Evolutionary conservation across 352 stramenopile genomes (phyloP), one percentile per base, ranked within the genome.

Genomic region (Lagenidium sp.): DNA sequence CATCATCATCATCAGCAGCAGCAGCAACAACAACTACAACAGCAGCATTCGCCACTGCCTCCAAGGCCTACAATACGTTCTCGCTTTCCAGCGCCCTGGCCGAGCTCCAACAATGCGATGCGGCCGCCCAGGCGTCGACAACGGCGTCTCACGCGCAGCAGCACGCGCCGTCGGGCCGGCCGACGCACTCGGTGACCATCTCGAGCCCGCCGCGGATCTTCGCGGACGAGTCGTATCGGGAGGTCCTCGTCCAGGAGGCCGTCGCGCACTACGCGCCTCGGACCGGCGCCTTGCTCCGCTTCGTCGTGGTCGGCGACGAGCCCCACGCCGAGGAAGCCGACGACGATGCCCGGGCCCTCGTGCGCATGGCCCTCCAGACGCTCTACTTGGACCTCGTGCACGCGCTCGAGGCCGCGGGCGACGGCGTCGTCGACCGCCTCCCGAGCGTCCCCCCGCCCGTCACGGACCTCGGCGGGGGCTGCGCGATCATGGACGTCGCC

Each of bases 151-250:
- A n/a, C n/a, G n/a, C n/a, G n/a, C n/a, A n/a, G n/a, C n/a, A n/a
- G n/a, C n/a, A n/a, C n/a, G n/a, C n/a, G n/a, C n/a, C n/a, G n/a
- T n/a, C n/a, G n/a, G n/a, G n/a, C n/a, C n/a, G n/a, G n/a, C n/a
- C 36, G 6, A 23, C 41, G 0, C 55, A 68, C 38, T 44, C 47
- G n/a, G 60, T 85, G 19, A 52, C 45, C 0, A 48, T 85, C 15
- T 40, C 44, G 12, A 44, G 66, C 47, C 69, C 57, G 28, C 58
- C 50, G 16, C 57, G 57, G 5, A 52, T 85, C 12, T 79, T 85
- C 18, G 61, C 63, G 30, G 72, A 82, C 35, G 72, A 85, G 35
- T 10, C 37, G 0, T 79, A 60, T 23, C 64, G 67, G 5, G 68
- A 79, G 4, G 24, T 43, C 19, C 43, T 82, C 20, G 67, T 79